These are phyloP conservation scores for Xylaria sp. DNA, from an alignment of 2,329 filamentous ascomycete species.

Conservation along the genomic window DNA sequence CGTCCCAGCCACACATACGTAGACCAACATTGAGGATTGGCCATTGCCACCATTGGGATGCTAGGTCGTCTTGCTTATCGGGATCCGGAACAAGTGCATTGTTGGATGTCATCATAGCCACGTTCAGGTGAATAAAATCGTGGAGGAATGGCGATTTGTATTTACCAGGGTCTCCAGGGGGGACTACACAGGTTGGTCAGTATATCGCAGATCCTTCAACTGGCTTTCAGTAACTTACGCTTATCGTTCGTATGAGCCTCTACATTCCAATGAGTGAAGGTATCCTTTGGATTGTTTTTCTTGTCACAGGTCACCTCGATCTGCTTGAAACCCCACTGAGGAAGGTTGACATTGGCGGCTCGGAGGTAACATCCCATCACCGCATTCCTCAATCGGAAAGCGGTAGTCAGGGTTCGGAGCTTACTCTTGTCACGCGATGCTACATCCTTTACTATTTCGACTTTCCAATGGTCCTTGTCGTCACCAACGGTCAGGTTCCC, in stretches of 20 bases:
- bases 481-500: conserved; percentile 96
- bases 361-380: conserved; percentile 91
- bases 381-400: conserved; percentile 87
- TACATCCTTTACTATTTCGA: conserved; percentile 92
- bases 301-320: conserved; percentile 97
- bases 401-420: conserved; percentile 90
- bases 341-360: conserved; percentile 94
- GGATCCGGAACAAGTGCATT: conserved; percentile 97
- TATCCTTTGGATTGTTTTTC: conserved; percentile 89
- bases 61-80: conserved; percentile 98
- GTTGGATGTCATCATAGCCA: conserved; percentile 99
- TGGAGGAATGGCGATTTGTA: conserved; percentile 98
- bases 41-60: conserved; percentile 99
- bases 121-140: conserved; percentile 97
- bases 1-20: conserved; percentile 98
- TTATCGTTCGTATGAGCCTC: conserved; percentile 95
- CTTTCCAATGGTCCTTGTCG: conserved; percentile 96
- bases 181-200: conserved; percentile 66
- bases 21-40: conserved; percentile 94
- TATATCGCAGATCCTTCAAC: conserved; percentile 11
- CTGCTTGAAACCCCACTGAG: conserved; percentile 99
- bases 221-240: conserved; percentile 68
- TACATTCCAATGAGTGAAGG: conserved; percentile 99
- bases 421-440: conserved; percentile 85
- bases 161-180: conserved; percentile 85